Percentiles rank a stretch among this genome's conserved stretches.
Evolutionary conservation across 2,329 filamentous ascomycete genomes (phyloP).

Genomic region (Aaosphaeria pasadenensis): DNA sequence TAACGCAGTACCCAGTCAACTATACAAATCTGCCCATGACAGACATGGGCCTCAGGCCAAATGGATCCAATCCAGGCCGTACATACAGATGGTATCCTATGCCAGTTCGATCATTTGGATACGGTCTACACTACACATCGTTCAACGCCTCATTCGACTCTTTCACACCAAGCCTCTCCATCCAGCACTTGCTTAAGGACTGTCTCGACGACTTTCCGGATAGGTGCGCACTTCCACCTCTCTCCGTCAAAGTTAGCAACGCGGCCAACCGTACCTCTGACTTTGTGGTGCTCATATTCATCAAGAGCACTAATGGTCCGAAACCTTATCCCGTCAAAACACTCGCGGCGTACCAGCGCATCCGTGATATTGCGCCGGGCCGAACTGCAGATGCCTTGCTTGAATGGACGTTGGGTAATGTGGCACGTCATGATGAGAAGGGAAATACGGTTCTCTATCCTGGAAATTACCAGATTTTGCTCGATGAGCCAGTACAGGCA

Average conservation of each 20-base stretch:
- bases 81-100: constrained; percentile 60
- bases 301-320: constrained; percentile 49
- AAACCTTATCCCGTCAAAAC: constrained; percentile 52
- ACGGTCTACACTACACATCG: constrained; percentile 58
- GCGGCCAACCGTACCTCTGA: constrained; percentile 48
- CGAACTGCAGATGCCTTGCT: constrained; percentile 32
- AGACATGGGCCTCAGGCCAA: constrained; percentile 55
- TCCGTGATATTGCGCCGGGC: constrained; percentile 38
- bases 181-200: constrained; percentile 35
- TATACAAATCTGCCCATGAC: constrained; percentile 54
- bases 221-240: constrained; percentile 41
- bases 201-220: constrained; percentile 47
- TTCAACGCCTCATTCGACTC: constrained; percentile 38
- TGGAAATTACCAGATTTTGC: constrained; percentile 43
- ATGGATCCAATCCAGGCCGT: constrained; percentile 46
- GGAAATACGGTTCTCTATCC: constrained; percentile 55
- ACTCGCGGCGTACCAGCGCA: constrained; percentile 51
- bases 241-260: constrained; percentile 47
- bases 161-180: constrained; percentile 11
- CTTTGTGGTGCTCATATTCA: constrained; percentile 52
- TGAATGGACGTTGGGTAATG: constrained; percentile 46
- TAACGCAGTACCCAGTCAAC: constrained; percentile 55
- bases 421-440: constrained; percentile 49
- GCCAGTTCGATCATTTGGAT: constrained; percentile 54
- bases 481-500: constrained; percentile 31